Evolutionary conservation across 2,329 filamentous ascomycete species (phyloP), one percentile per base, ranked within the genome.

Genomic region (Monilinia aucupariae): DNA sequence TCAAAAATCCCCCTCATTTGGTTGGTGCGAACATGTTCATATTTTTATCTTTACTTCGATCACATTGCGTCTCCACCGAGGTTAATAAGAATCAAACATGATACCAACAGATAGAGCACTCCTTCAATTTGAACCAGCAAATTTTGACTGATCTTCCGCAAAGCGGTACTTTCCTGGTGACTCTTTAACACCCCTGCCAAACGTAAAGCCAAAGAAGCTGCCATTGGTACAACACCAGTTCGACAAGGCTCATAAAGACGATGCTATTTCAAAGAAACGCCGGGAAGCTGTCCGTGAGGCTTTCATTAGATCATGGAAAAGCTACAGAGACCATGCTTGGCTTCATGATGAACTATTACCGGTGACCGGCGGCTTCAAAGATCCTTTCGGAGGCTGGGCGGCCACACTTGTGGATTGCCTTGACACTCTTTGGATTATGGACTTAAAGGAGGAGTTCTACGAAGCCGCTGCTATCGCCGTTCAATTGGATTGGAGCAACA

Each of bases 361-460:
- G 1, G 78, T 93, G 17, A 83, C 83, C 45, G 86, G 86, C 60
- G 78, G 77, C 5, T 83, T 78, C 65, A 84, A 84, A 34, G 88
- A 96, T 72, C 89, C 91, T 0, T 97, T 97, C 75, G 92, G 91
- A 71, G 90, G 89, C 50, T 96, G 91, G 91, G 89, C 89, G 13
- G 91, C 91, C 12, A 93, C 91, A 0, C 73, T 96, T 65, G 88
- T 96, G 4, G 91, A 96, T 76, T 80, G 84, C 1, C 77, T 92
- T 55, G 91, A 94, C 71, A 91, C 90, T 0, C 79, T 94, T 3
- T 94, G 88, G 87, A 92, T 96, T 68, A 91, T 93, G 82, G 89
- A 84, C 37, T 71, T 96, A 74, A 83, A 83, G 69, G 80, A 87
- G 0, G 90, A 94, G 69, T 96, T 96, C 71, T 83, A 90, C 61